phyloP scores from a whole-genome alignment of 805 yeast species.

The Diddensiella transvaalensis region DNA sequence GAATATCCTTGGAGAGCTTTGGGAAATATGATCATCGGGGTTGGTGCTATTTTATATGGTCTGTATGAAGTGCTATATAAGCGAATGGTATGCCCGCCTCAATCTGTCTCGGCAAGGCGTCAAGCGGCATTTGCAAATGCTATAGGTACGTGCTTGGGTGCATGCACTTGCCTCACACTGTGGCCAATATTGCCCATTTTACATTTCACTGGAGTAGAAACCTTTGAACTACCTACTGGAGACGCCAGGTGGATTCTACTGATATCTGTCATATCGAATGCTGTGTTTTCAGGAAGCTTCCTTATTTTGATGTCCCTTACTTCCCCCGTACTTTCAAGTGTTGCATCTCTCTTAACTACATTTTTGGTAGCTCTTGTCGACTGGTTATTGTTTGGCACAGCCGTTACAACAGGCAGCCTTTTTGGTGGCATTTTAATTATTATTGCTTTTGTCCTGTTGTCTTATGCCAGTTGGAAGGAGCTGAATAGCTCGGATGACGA shows the following conservation, averaged over 20 bases:
- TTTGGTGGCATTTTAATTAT: constrained; percentile 68
- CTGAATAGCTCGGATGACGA: constrained; percentile 38
- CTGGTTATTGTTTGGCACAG: constrained; percentile 61
- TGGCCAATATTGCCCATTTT: constrained; percentile 46
- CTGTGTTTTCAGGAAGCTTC: constrained; percentile 67
- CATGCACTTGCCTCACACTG: constrained; percentile 49
- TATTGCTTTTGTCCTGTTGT: constrained; percentile 61
- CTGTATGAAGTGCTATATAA: constrained; percentile 82
- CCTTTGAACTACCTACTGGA: constrained; percentile 49
- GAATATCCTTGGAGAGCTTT: constrained; percentile 55
- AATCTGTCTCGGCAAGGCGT: constrained; percentile 56
- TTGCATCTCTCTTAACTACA: constrained; percentile 68
- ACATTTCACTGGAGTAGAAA: constrained; percentile 54
- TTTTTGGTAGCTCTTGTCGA: constrained; percentile 76
- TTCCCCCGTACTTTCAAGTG: constrained; percentile 74
- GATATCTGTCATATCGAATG: constrained; percentile 58
- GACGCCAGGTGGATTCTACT: constrained; percentile 44
- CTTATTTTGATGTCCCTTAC: constrained; percentile 78
- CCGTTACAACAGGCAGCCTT: constrained; percentile 52
- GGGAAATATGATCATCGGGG: constrained; percentile 67
- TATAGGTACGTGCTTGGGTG: constrained; percentile 64
- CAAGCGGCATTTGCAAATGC: constrained; percentile 81
- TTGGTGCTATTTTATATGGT: constrained; percentile 77
- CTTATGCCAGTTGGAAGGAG: constrained; percentile 34
- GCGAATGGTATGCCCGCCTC: constrained; percentile 70